A percentile compares a stretch with the other conserved stretches of the same genome.
Evolutionary conservation across 495 filamentous ascomycete species (phyloP).

Genomic region (Aspergillus bertholletiae): DNA sequence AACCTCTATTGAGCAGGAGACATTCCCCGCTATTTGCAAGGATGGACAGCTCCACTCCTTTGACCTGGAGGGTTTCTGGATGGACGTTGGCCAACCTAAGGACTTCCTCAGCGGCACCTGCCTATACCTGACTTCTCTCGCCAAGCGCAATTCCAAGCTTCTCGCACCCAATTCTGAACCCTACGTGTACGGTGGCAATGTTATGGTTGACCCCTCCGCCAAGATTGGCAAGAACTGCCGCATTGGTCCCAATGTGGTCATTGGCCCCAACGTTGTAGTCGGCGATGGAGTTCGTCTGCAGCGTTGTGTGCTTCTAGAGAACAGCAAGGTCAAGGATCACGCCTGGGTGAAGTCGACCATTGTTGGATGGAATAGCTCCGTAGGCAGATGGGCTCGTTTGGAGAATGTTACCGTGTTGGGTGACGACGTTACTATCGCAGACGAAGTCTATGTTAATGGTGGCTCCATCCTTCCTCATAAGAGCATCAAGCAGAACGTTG

Average conservation of each 20-base stretch:
- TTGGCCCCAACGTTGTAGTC: conserved; percentile 90
- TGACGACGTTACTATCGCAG: conserved; percentile 98
- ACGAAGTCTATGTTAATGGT: conserved; percentile 98
- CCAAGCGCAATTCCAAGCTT: conserved; percentile 87
- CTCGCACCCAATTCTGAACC: conserved; percentile 72
- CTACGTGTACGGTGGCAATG: conserved; percentile 92
- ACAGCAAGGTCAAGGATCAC: conserved; percentile 96
- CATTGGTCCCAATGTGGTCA: conserved; percentile 96
- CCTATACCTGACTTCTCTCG: conserved; percentile 89
- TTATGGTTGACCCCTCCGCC: conserved; percentile 90
- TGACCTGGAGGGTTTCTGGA: conserved; percentile 99
- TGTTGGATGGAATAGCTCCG: conserved; percentile 97
- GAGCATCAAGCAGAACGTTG: conserved; percentile 98
- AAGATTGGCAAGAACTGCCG: conserved; percentile 99
- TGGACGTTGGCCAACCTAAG: conserved; percentile 99
- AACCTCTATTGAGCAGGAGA: conserved; percentile 99
- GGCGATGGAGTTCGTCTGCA: conserved; percentile 95
- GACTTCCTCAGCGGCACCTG: conserved; percentile 97
- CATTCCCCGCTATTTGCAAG: conserved; percentile 89
- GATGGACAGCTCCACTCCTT: conserved; percentile 96
- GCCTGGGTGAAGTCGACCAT: conserved; percentile 99
- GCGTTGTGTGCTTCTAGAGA: conserved; percentile 84
- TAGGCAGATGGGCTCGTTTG: conserved; percentile 92
- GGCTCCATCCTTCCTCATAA: conserved; percentile 96
- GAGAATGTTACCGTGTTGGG: conserved; percentile 97